These are phyloP conservation scores for Pseudocercospora pini-densiflorae DNA, from an alignment of 2,329 filamentous ascomycete species.

Conservation along the genomic window DNA sequence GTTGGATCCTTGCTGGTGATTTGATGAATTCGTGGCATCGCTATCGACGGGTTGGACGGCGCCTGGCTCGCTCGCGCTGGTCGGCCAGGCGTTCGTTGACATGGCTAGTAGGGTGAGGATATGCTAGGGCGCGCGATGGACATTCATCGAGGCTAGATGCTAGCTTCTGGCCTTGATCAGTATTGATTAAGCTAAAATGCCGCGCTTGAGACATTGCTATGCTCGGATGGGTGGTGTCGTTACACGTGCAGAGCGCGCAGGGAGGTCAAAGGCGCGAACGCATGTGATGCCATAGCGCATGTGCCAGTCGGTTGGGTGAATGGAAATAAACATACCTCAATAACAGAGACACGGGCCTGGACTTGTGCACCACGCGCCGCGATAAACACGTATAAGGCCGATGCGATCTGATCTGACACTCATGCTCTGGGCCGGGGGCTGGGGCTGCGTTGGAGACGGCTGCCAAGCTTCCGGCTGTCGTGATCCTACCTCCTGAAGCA, in stretches of 20 bases:
- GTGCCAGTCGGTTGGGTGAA: background rate
- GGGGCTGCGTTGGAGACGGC: background rate
- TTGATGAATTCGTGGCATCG: slow-evolving; percentile 24
- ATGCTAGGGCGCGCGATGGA: slow-evolving; percentile 14
- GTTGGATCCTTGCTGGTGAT: slow-evolving; percentile 25
- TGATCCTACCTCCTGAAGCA: background rate
- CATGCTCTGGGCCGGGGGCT: background rate
- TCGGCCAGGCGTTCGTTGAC: slow-evolving; percentile 19
- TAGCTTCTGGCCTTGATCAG: slow-evolving; percentile 14
- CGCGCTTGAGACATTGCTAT: slow-evolving; percentile 7
- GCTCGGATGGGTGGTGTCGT: background rate
- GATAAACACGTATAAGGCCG: background rate
- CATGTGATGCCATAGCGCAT: background rate
- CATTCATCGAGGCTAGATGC: slow-evolving; percentile 16
- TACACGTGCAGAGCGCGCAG: slow-evolving; percentile 7
- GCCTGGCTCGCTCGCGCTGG: slow-evolving; percentile 24
- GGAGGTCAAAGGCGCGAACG: background rate
- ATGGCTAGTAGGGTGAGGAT: slow-evolving; percentile 8
- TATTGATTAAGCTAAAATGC: background rate
- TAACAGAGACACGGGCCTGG: background rate
- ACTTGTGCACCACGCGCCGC: background rate
- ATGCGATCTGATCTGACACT: background rate
- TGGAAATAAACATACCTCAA: slow-evolving; percentile 1
- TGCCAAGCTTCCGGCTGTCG: background rate
- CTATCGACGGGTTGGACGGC: slow-evolving; percentile 31